phyloP scores from a whole-genome alignment of 192 early-diverging fungal species.

The Ambispora gerdemannii region DNA sequence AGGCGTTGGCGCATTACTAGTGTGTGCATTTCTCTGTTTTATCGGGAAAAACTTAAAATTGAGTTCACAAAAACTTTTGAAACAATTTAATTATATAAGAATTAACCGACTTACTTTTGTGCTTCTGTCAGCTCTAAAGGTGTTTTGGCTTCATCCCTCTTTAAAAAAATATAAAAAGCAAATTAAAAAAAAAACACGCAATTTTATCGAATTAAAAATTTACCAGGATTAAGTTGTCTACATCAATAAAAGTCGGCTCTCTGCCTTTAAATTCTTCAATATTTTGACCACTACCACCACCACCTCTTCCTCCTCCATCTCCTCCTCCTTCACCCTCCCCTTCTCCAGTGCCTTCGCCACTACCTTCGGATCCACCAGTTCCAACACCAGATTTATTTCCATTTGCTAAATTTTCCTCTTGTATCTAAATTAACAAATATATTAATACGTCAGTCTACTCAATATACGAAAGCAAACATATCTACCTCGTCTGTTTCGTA shows the following conservation, averaged over 20 bases:
- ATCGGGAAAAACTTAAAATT: not conserved
- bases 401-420: too few relatives aligned
- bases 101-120: conserved; percentile 36
- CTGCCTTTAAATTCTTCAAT: conserved; percentile 42
- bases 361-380: conserved; percentile 31
- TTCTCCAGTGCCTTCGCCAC: conserved; percentile 35
- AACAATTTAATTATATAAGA: not conserved
- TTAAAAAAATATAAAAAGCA: not conserved
- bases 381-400: too few relatives aligned
- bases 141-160: conserved; percentile 36
- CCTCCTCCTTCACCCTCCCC: conserved; percentile 40
- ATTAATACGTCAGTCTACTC: not conserved
- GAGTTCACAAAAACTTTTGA: conserved; percentile 2
- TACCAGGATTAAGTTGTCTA: conserved; percentile 52
- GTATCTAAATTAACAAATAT: conserved; percentile 1
- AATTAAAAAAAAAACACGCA: not conserved
- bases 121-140: conserved; percentile 39
- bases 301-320: conserved; percentile 41
- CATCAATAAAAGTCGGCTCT: conserved; percentile 57
- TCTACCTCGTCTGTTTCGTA: conserved; percentile 51
- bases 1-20: conserved; percentile 68
- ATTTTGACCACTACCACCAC: conserved; percentile 43
- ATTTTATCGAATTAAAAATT: conserved; percentile 3
- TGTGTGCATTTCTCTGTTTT: conserved; percentile 70
- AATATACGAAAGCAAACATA: too few relatives aligned